Evolutionary conservation across 2,329 filamentous ascomycete genomes (phyloP).

Genomic region (Colletotrichum shisoi): DNA sequence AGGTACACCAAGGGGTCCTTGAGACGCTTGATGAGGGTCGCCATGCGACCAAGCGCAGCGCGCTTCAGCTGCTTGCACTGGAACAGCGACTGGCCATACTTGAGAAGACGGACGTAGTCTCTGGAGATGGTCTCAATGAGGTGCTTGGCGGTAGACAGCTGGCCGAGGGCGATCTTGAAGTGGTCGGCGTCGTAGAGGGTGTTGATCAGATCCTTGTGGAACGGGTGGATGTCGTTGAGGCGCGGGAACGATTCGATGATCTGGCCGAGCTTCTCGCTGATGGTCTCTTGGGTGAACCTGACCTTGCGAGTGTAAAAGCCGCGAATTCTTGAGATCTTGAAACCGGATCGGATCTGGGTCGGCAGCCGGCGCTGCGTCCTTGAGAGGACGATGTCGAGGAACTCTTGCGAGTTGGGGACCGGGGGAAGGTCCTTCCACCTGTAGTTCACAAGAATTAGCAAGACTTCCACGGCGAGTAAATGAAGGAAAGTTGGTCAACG

Average conservation of each 20-base stretch:
- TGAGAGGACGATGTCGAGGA: conserved; percentile 95
- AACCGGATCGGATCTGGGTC: conserved; percentile 93
- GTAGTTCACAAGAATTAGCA: conserved; percentile 18
- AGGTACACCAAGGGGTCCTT: conserved; percentile 75
- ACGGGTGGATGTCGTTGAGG: conserved; percentile 92
- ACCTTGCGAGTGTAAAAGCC: conserved; percentile 71
- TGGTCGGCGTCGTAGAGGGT: conserved; percentile 98
- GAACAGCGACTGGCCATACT: conserved; percentile 96
- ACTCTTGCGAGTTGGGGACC: conserved; percentile 91
- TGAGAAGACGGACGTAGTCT: conserved; percentile 84
- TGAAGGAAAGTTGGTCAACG: not conserved
- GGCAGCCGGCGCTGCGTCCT: conserved; percentile 91
- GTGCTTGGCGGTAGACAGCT: conserved; percentile 94
- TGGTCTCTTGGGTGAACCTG: conserved; percentile 97
- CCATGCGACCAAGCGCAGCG: conserved; percentile 96
- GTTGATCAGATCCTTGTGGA: conserved; percentile 86
- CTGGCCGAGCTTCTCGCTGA: conserved; percentile 87
- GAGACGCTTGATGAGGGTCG: conserved; percentile 91
- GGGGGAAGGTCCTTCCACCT: conserved; percentile 80
- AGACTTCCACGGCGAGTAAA: not conserved
- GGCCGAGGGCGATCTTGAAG: conserved; percentile 94
- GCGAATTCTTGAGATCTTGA: conserved; percentile 84
- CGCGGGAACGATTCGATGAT: conserved; percentile 94
- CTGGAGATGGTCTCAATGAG: conserved; percentile 94
- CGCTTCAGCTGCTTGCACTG: conserved; percentile 99